These are phyloP conservation scores for Colletotrichum tamarilloi DNA, from an alignment of 2,329 filamentous ascomycete species.

Conservation along the genomic window DNA sequence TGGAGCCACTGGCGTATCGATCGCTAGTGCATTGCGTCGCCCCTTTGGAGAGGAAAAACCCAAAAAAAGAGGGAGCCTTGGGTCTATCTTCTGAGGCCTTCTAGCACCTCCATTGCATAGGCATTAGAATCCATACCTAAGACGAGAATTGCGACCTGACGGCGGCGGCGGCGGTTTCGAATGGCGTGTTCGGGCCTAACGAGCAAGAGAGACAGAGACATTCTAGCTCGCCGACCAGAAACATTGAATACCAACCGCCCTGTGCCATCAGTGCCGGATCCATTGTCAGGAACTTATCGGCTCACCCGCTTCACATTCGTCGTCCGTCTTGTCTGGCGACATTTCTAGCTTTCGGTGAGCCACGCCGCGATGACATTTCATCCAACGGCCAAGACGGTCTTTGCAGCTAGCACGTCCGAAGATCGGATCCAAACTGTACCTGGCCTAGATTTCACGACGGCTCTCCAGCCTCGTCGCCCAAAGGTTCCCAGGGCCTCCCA, in stretches of 20 bases:
- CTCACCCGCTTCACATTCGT: neutral
- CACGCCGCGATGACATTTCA: slow-evolving; percentile 14
- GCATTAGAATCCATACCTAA: neutral
- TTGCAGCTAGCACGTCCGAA: neutral
- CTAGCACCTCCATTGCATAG: neutral
- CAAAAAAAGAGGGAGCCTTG: no score
- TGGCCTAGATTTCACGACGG: slow-evolving; percentile 12
- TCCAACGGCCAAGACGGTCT: slow-evolving; percentile 13
- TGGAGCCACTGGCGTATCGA: neutral
- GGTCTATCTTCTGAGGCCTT: neutral
- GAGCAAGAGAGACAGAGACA: neutral
- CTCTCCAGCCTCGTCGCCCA: neutral
- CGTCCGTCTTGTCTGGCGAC: neutral
- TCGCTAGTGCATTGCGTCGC: neutral
- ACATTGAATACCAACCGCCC: neutral
- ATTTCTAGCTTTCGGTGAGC: neutral
- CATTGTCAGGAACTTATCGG: slow-evolving; percentile 2
- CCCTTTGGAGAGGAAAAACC: neutral
- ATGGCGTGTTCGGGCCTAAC: slow-evolving; percentile 9
- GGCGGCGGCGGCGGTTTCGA: slow-evolving; percentile 16
- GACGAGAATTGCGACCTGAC: neutral
- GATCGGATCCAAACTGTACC: neutral
- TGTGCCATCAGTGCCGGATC: neutral
- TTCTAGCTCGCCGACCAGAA: slow-evolving; percentile 22
- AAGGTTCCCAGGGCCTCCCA: neutral